A percentile compares a stretch with the other conserved stretches of the same genome.
phyloP scores from a whole-genome alignment of 306 rosid genomes.

The Quercus wislizeni region DNA sequence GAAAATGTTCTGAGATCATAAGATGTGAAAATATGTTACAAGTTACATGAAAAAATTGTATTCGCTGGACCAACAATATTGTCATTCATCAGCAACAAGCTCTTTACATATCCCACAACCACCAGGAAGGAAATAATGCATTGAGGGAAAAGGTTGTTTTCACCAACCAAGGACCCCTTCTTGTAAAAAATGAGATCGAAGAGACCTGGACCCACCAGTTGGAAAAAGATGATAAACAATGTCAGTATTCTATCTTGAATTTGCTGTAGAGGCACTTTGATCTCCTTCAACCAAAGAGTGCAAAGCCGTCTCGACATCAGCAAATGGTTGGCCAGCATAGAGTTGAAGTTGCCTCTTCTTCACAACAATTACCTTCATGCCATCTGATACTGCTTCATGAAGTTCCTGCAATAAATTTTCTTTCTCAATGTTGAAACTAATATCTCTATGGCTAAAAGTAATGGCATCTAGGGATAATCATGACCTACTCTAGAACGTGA shows the following conservation, averaged over 20 bases:
- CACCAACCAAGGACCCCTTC: not conserved
- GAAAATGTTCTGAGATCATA: not conserved
- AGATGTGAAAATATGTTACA: not conserved
- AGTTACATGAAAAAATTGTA: too few species aligned
- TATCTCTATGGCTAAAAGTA: not conserved
- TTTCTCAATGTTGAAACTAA: not conserved
- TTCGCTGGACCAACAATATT: not conserved
- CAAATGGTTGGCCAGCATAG: slow-evolving; percentile 81
- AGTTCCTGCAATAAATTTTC: slow-evolving; percentile 57
- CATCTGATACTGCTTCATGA: slow-evolving; percentile 46
- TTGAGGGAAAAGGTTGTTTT: not conserved
- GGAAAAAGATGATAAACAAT: not conserved
- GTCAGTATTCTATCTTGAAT: not conserved
- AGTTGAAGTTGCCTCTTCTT: slow-evolving; percentile 79
- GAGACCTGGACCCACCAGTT: not conserved
- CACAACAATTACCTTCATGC: slow-evolving; percentile 56
- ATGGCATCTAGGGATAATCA: not conserved
- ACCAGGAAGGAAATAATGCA: not conserved
- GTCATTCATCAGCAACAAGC: not conserved
- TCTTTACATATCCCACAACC: not conserved
- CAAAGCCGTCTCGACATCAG: slow-evolving; percentile 76
- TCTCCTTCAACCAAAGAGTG: slow-evolving; percentile 46
- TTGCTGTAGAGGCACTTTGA: slow-evolving; percentile 19
- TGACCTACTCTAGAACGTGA: not conserved
- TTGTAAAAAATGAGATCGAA: not conserved